Conservation (phyloP, 2,329 filamentous ascomycete genomes). For the Akanthomyces muscarius region DNA sequence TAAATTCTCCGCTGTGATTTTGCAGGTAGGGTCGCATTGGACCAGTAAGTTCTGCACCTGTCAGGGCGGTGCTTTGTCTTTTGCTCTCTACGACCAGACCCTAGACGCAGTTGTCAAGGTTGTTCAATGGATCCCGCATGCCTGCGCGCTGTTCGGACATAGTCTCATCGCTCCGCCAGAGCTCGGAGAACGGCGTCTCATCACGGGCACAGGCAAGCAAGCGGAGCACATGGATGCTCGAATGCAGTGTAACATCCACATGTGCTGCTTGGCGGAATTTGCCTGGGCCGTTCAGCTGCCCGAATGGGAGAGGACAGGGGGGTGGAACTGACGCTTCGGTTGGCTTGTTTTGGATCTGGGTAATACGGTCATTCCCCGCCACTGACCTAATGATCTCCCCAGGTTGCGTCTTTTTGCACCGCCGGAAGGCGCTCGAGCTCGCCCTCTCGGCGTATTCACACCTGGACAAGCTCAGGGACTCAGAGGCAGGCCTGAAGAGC, state of each 20-base stretch:
- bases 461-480: no score
- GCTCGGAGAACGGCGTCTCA: slow-evolving; percentile 14
- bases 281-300: slow-evolving; percentile 11
- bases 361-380: neutral
- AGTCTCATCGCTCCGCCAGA: slow-evolving; percentile 3
- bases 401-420: no score
- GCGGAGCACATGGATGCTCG: neutral
- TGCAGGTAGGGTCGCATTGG: slow-evolving; percentile 8
- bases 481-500: no score
- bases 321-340: neutral
- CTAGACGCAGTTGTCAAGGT: slow-evolving; percentile 6
- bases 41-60: neutral
- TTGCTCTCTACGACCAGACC: neutral
- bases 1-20: slow-evolving; percentile 9
- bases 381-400: neutral
- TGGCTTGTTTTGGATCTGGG: slow-evolving; percentile 12
- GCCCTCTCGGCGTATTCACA: no score
- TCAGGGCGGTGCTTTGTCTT: neutral
- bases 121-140: slow-evolving; percentile 12
- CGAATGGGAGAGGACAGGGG: neutral
- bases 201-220: neutral
- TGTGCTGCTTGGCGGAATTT: slow-evolving; percentile 12
- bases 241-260: slow-evolving; percentile 15
- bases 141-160: slow-evolving; percentile 9
- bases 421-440: no score